These are phyloP conservation scores for Echeveria elegans DNA, from an alignment of 164 flowering plant species.

Conservation along the genomic window DNA sequence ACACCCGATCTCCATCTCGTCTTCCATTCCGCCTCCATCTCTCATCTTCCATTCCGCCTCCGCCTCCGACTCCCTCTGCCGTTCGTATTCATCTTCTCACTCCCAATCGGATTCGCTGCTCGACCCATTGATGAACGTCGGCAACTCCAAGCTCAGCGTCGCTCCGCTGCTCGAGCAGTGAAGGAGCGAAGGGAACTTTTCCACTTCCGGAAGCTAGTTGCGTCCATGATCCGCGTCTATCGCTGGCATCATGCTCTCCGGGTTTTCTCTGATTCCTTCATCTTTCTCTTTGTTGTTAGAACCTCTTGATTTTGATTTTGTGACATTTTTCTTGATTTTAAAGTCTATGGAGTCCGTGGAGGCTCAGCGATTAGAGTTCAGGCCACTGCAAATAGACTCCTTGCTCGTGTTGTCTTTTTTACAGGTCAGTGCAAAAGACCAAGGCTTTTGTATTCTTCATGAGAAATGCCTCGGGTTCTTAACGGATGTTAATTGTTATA, in stretches of 20 bases:
- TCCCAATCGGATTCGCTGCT: slow-evolving; percentile 2
- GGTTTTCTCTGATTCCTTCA: not conserved
- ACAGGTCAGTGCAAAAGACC: slow-evolving; percentile 27
- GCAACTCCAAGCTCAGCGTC: slow-evolving; percentile 1
- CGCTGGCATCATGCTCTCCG: slow-evolving; percentile 7
- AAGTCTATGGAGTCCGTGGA: slow-evolving; percentile 38
- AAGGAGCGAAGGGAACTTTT: not conserved
- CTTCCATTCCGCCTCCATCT: too few relatives aligned
- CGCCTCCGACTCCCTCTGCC: too few relatives aligned
- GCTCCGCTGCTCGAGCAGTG: slow-evolving; percentile 1
- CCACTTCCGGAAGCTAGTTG: slow-evolving; percentile 7
- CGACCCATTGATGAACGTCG: not conserved
- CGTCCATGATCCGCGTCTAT: not conserved
- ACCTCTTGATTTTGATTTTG: too few relatives aligned
- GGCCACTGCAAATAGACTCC: slow-evolving; percentile 56
- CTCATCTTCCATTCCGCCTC: too few relatives aligned
- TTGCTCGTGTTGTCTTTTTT: slow-evolving; percentile 42
- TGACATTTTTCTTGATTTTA: slow-evolving; percentile 25
- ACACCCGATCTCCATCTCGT: too few relatives aligned
- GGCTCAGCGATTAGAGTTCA: slow-evolving; percentile 57
- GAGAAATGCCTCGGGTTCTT: not conserved
- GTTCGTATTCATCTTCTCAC: not conserved
- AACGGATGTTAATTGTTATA: not conserved
- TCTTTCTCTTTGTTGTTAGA: too few relatives aligned
- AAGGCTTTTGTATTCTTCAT: not conserved